Conservation (phyloP, 192 early-diverging fungal species). For the Backusella psychrophila region DNA sequence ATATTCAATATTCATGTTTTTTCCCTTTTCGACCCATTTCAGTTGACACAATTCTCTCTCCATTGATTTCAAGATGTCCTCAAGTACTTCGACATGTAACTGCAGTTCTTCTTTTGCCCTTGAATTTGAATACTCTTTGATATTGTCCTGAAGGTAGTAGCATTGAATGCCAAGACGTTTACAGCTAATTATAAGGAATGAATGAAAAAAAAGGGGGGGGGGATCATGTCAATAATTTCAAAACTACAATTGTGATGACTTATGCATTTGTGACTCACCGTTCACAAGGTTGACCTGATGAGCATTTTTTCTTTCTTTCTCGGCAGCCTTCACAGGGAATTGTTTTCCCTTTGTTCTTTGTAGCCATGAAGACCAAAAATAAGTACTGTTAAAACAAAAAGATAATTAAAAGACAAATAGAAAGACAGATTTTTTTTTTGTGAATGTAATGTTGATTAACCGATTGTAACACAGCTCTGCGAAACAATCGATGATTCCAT, state of each 20-base stretch:
- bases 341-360: slow-evolving; percentile 3
- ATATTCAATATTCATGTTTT: background rate
- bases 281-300: slow-evolving; percentile 3
- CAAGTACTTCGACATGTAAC: background rate
- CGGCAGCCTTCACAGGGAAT: slow-evolving; percentile 23
- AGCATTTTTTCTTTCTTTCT: slow-evolving; percentile 21
- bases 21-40: background rate
- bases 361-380: slow-evolving; percentile 1
- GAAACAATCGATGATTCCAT: background rate
- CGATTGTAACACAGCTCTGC: background rate
- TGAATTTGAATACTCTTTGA: background rate
- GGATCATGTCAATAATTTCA: background rate
- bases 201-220: background rate
- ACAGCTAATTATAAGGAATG: background rate
- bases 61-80: slow-evolving; percentile 8
- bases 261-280: background rate
- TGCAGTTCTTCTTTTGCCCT: background rate
- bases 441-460: background rate
- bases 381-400: background rate
- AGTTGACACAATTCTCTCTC: slow-evolving; percentile 9
- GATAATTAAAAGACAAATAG: background rate
- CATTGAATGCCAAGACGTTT: slow-evolving; percentile 15
- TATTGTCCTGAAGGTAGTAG: background rate
- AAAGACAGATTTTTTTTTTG: background rate
- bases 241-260: background rate